Percentiles rank a stretch among this genome's conserved stretches.
phyloP scores from a whole-genome alignment of 2,329 filamentous ascomycete genomes.

The Plenodomus biglobosus region DNA sequence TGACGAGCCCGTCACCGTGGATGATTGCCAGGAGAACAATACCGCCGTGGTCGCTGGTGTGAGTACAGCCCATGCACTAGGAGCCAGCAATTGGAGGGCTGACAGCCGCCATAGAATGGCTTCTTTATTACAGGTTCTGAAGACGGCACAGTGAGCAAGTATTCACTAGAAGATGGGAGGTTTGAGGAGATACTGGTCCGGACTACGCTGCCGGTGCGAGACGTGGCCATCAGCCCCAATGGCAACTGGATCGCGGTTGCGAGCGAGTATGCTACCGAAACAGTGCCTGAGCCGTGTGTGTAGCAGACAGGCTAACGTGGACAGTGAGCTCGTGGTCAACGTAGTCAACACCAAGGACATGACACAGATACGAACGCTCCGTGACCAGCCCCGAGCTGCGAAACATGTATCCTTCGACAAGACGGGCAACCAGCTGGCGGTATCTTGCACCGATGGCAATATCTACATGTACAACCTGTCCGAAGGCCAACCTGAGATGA shows the following conservation, averaged over 20 bases:
- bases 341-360: constrained; percentile 82
- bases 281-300: neutral
- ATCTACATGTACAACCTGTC: constrained; percentile 87
- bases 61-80: constrained; percentile 23
- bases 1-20: constrained; percentile 88
- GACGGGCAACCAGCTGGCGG: constrained; percentile 70
- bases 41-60: constrained; percentile 72
- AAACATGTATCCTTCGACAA: constrained; percentile 90
- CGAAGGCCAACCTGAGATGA: constrained; percentile 74
- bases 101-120: constrained; percentile 57
- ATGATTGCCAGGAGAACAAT: constrained; percentile 87
- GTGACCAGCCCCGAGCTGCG: constrained; percentile 82
- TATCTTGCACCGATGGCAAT: constrained; percentile 85
- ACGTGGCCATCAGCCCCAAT: constrained; percentile 80
- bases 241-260: constrained; percentile 88
- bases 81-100: constrained; percentile 8
- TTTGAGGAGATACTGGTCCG: constrained; percentile 84
- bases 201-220: constrained; percentile 81
- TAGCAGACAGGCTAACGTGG: constrained; percentile 20
- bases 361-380: constrained; percentile 71
- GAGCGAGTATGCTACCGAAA: constrained; percentile 70
- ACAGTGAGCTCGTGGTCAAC: constrained; percentile 81
- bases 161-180: constrained; percentile 71
- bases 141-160: constrained; percentile 93
- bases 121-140: constrained; percentile 90